A percentile compares a stretch with the other conserved stretches of the same genome.
Conservation (phyloP, 2,329 filamentous ascomycete species). For the Neofusicoccum ribis region DNA sequence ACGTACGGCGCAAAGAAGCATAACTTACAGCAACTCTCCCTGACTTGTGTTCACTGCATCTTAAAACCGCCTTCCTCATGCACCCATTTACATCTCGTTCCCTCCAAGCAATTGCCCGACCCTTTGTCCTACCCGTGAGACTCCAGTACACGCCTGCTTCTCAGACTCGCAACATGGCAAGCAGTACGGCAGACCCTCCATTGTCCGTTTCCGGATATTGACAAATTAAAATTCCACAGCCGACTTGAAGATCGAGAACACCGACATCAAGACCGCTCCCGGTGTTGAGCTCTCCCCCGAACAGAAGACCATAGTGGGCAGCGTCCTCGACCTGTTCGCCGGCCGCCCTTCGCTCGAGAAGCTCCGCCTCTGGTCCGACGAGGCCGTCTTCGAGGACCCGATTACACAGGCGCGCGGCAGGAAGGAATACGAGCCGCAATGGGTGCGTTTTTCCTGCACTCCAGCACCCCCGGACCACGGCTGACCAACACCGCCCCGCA, state of each 20-base stretch:
- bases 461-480: not conserved
- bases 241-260: constrained; percentile 53
- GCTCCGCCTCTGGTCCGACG: constrained; percentile 60
- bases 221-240: not conserved
- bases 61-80: not conserved
- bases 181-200: constrained; percentile 22
- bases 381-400: constrained; percentile 60
- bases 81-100: not conserved
- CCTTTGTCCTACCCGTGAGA: not conserved
- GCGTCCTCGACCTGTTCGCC: constrained; percentile 63
- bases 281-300: constrained; percentile 52
- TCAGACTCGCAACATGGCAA: constrained; percentile 33
- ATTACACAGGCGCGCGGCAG: constrained; percentile 59
- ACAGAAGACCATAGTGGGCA: constrained; percentile 58
- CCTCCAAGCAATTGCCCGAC: not conserved
- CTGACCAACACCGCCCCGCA: not conserved
- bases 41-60: not conserved
- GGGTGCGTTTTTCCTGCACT: constrained; percentile 30
- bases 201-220: not conserved
- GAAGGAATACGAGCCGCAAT: constrained; percentile 54
- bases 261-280: constrained; percentile 52
- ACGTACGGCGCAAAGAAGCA: constrained; percentile 2
- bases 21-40: not conserved
- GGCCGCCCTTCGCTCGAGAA: constrained; percentile 61
- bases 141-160: not conserved